Percentiles rank a stretch among this genome's conserved stretches.
These are phyloP conservation scores for Nematocida sp. DNA, from an alignment of 371 early-diverging fungal genomes.

Conservation along the genomic window DNA sequence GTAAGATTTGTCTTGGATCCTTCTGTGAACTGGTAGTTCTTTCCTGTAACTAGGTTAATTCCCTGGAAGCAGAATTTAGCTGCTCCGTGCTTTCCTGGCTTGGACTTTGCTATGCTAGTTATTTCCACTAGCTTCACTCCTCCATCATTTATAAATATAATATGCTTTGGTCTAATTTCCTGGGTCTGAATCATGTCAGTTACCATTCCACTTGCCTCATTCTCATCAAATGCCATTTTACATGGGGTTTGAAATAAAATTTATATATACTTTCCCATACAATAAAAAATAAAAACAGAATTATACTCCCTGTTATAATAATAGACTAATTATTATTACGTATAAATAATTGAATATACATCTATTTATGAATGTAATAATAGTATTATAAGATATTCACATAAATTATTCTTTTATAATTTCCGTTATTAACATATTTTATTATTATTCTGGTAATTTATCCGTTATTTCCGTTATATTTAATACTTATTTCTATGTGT, in stretches of 20 bases:
- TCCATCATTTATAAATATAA: conserved; percentile 39
- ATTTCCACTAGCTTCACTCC: conserved; percentile 55
- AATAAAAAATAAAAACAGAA: background rate
- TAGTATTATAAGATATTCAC: too few relatives aligned
- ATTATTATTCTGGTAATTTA: too few relatives aligned
- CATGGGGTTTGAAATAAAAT: conserved; percentile 34
- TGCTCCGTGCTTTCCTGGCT: conserved; percentile 71
- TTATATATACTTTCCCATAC: conserved; percentile 15
- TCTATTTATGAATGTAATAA: too few relatives aligned
- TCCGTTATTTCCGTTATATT: too few relatives aligned
- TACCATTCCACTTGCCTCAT: conserved; percentile 39
- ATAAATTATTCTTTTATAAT: too few relatives aligned
- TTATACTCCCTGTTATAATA: background rate
- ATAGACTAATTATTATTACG: too few relatives aligned
- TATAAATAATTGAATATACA: too few relatives aligned
- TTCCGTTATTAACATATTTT: too few relatives aligned
- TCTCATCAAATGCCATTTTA: conserved; percentile 32
- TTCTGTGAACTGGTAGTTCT: conserved; percentile 31
- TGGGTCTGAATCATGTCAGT: conserved; percentile 43
- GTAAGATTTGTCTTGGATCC: conserved; percentile 33
- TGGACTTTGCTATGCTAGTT: conserved; percentile 55
- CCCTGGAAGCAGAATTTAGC: conserved; percentile 64
- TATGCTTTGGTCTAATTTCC: conserved; percentile 29
- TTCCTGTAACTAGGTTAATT: conserved; percentile 26
- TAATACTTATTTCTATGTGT: too few relatives aligned